A percentile compares a stretch with the other conserved stretches of the same genome.
Conservation (phyloP, 768 basidiomycete species). For the Macrolepiota albuminosa region DNA sequence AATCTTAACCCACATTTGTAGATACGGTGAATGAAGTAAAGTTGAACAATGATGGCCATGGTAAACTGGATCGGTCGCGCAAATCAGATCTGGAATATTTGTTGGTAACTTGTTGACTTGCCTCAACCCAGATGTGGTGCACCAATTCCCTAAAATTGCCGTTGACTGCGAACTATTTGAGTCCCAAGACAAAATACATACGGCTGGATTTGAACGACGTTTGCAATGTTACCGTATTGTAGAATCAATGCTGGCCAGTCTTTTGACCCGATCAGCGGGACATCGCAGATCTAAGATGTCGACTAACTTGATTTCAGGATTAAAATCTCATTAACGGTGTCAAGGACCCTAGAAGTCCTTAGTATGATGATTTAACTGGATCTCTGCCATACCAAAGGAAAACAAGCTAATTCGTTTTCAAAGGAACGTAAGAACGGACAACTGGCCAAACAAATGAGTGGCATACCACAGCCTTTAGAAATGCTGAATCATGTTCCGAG, state of each 20-base stretch:
- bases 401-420: neutral
- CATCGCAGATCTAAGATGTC: neutral
- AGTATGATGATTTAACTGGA: too few relatives aligned
- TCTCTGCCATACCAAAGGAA: neutral
- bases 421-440: neutral
- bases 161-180: neutral
- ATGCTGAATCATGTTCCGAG: neutral
- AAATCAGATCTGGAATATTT: neutral
- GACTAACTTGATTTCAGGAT: neutral
- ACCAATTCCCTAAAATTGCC: neutral
- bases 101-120: neutral
- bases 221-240: neutral
- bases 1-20: neutral
- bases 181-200: neutral
- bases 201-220: neutral
- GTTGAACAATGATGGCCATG: neutral
- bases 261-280: neutral
- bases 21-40: constrained; percentile 1
- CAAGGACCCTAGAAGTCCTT: neutral
- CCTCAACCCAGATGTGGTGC: neutral
- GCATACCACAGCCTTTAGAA: neutral
- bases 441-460: neutral
- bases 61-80: neutral
- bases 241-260: neutral
- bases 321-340: neutral